Evolutionary conservation across 495 filamentous ascomycete genomes (phyloP).

Genomic region (Glutinoglossum americanum): DNA sequence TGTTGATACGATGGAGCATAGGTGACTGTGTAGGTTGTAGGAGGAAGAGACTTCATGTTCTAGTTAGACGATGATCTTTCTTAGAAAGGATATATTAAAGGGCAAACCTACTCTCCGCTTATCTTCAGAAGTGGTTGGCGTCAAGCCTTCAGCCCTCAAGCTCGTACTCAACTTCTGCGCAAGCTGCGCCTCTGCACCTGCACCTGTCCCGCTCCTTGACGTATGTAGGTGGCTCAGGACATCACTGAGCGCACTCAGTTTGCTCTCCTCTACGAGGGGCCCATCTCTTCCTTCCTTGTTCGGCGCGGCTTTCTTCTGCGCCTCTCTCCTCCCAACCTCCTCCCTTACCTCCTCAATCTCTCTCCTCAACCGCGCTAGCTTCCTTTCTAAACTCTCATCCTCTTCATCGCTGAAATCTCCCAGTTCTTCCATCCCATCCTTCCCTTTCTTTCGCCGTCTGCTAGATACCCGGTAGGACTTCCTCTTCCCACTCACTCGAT

Average conservation of each 20-base stretch:
- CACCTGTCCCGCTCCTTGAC: not conserved
- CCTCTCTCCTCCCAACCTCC: conserved; percentile 11
- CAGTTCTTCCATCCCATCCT: conserved; percentile 32
- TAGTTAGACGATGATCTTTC: not conserved
- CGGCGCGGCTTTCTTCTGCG: conserved; percentile 8
- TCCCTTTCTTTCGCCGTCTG: conserved; percentile 34
- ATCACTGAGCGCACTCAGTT: conserved; percentile 11
- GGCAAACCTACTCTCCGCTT: not conserved
- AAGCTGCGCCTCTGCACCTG: not conserved
- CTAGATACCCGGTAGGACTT: conserved; percentile 59
- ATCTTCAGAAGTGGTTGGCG: not conserved
- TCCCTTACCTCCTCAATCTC: conserved; percentile 19
- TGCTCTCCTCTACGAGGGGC: not conserved
- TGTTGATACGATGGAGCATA: conserved; percentile 35
- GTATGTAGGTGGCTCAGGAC: conserved; percentile 1
- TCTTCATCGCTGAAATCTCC: conserved; percentile 33
- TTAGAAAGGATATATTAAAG: not conserved
- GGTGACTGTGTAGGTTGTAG: conserved; percentile 28
- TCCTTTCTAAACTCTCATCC: conserved; percentile 45
- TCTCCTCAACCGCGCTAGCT: conserved; percentile 34
- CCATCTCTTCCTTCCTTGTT: conserved; percentile 8
- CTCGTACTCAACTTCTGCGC: not conserved
- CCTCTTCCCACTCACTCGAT: conserved; percentile 54
- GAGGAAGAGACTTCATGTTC: not conserved
- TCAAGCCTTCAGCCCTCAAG: not conserved